These are phyloP conservation scores for Geotrichum restrictum DNA, from an alignment of 1,139 yeast species.

Conservation along the genomic window DNA sequence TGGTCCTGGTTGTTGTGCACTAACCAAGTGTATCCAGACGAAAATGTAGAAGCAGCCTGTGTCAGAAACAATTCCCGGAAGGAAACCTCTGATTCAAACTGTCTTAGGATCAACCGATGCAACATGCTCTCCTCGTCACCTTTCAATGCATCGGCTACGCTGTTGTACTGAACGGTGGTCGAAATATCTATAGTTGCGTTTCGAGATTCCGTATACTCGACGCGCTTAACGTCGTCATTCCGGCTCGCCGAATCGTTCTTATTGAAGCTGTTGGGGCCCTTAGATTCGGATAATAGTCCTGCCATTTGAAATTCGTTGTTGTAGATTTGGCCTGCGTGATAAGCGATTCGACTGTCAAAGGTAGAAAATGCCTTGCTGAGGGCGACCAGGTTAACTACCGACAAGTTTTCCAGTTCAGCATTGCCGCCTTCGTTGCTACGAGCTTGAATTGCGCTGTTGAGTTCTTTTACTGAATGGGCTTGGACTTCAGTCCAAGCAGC, in stretches of 20 bases:
- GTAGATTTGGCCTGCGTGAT: slow-evolving; percentile 84
- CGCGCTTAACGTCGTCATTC: slow-evolving; percentile 25
- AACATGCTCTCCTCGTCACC: slow-evolving; percentile 6
- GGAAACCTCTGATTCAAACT: slow-evolving; percentile 46
- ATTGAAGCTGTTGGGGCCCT: slow-evolving; percentile 45
- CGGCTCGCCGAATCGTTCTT: slow-evolving; percentile 21
- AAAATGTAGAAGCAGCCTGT: slow-evolving; percentile 57
- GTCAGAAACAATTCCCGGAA: slow-evolving; percentile 54
- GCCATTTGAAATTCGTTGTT: slow-evolving; percentile 87
- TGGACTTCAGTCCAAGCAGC: slow-evolving; percentile 84
- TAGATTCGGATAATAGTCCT: slow-evolving; percentile 15
- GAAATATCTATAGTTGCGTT: slow-evolving; percentile 9
- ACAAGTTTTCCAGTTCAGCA: slow-evolving; percentile 7
- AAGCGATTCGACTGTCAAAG: slow-evolving; percentile 43
- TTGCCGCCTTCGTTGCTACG: slow-evolving; percentile 23
- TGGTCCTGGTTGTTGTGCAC: slow-evolving; percentile 54
- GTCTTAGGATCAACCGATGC: slow-evolving; percentile 13
- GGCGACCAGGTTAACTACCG: slow-evolving; percentile 4
- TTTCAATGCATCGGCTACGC: slow-evolving; percentile 5
- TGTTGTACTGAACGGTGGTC: slow-evolving; percentile 11
- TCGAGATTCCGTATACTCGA: slow-evolving; percentile 8
- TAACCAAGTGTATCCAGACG: slow-evolving; percentile 87
- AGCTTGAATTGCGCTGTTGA: slow-evolving; percentile 44
- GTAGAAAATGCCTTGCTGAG: slow-evolving; percentile 13
- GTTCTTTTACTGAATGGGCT: slow-evolving; percentile 57